These are phyloP conservation scores for Clavaria fumosa DNA, from an alignment of 768 basidiomycete genomes.

Conservation along the genomic window DNA sequence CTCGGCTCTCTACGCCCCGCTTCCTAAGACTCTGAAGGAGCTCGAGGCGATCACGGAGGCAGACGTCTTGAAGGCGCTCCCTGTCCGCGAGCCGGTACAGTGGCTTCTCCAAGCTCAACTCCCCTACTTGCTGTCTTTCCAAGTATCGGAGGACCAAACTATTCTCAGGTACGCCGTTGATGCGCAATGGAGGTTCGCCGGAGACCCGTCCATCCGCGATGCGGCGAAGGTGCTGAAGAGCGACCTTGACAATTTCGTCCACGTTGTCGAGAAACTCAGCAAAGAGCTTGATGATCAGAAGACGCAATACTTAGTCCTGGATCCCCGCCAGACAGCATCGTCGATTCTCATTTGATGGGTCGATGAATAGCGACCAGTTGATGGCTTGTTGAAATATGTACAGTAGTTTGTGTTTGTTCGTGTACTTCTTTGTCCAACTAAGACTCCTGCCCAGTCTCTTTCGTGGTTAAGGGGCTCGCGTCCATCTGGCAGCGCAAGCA, in stretches of 20 bases:
- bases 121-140: slow-evolving; percentile 17
- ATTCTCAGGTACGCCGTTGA: slow-evolving; percentile 15
- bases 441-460: too few relatives aligned
- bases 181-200: slow-evolving; percentile 2
- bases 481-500: too few relatives aligned
- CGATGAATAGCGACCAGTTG: too few relatives aligned
- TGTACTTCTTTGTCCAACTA: too few relatives aligned
- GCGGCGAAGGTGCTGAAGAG: slow-evolving; percentile 15
- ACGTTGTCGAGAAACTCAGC: slow-evolving; percentile 10
- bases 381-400: too few relatives aligned
- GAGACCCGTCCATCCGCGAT: slow-evolving; percentile 7
- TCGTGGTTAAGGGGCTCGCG: too few relatives aligned
- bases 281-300: slow-evolving; percentile 17
- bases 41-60: slow-evolving; percentile 12
- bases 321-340: slow-evolving; percentile 15
- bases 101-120: slow-evolving; percentile 19
- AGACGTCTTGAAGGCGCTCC: slow-evolving; percentile 14
- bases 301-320: slow-evolving; percentile 17
- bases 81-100: slow-evolving; percentile 12
- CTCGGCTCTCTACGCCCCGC: slow-evolving; percentile 14
- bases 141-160: slow-evolving; percentile 14
- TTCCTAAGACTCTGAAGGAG: slow-evolving; percentile 12
- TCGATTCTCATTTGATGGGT: slow-evolving; percentile 18
- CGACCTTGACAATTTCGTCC: slow-evolving; percentile 12
- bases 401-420: too few relatives aligned